Evolutionary conservation across 2,329 filamentous ascomycete species (phyloP).

Genomic region (Sarocladiaceae sp.): DNA sequence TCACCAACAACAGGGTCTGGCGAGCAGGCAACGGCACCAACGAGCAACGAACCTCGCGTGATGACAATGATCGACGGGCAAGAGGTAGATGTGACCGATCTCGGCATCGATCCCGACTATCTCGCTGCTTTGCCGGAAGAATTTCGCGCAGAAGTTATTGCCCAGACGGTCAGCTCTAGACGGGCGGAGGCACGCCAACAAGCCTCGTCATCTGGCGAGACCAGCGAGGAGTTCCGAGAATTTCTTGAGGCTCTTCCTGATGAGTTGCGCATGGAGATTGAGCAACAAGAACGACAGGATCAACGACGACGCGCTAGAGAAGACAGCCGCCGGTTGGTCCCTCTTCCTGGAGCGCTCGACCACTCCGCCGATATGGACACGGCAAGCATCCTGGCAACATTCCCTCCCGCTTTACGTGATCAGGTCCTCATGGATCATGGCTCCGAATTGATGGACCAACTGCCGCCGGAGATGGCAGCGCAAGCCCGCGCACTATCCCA

Average conservation of each 20-base stretch:
- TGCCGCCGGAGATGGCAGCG: slow-evolving; percentile 81
- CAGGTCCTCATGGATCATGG: slow-evolving; percentile 90
- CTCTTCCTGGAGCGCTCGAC: slow-evolving; percentile 49
- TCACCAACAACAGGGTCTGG: neutral
- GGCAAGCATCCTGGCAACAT: slow-evolving; percentile 85
- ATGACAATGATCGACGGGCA: slow-evolving; percentile 82
- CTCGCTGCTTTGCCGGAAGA: slow-evolving; percentile 97
- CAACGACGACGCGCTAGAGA: slow-evolving; percentile 84
- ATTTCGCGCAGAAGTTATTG: slow-evolving; percentile 91
- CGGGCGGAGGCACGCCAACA: slow-evolving; percentile 71
- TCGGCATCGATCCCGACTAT: slow-evolving; percentile 93
- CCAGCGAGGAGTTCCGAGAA: slow-evolving; percentile 83
- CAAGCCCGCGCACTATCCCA: slow-evolving; percentile 72
- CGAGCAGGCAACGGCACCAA: neutral
- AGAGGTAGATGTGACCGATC: slow-evolving; percentile 86
- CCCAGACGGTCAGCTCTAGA: slow-evolving; percentile 79
- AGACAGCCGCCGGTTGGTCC: slow-evolving; percentile 65
- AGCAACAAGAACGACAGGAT: slow-evolving; percentile 85
- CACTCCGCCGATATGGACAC: slow-evolving; percentile 71
- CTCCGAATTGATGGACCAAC: slow-evolving; percentile 75
- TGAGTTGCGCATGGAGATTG: slow-evolving; percentile 84
- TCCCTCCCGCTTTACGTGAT: slow-evolving; percentile 79
- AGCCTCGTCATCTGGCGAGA: slow-evolving; percentile 65
- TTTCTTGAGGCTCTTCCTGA: slow-evolving; percentile 90
- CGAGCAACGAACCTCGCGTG: slow-evolving; percentile 48